Evolutionary conservation across 106 monocot species (phyloP).

Genomic region (Allium fistulosum): DNA sequence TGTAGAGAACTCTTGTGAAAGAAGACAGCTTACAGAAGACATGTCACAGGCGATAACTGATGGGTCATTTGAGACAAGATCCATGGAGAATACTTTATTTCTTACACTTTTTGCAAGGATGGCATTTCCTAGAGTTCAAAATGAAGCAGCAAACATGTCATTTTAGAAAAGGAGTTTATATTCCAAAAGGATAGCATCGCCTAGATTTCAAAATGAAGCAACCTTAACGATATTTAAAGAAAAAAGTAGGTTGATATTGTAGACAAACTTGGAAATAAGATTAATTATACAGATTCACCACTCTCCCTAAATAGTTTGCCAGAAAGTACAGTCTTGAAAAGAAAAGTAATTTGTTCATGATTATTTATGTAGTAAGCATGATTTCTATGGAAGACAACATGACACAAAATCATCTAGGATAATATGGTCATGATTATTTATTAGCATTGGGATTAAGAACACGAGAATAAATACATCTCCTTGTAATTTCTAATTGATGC

Average conservation of each 20-base stretch:
- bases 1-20: not conserved
- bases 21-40: constrained; percentile 25
- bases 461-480: too few relatives aligned
- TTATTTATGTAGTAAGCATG: too few relatives aligned
- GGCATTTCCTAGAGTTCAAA: constrained; percentile 59
- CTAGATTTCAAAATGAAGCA: constrained; percentile 21
- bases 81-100: constrained; percentile 93
- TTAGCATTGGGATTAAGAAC: too few relatives aligned
- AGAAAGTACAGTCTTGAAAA: not conserved
- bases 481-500: not conserved
- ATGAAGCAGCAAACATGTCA: not conserved
- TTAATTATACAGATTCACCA: not conserved
- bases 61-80: constrained; percentile 84
- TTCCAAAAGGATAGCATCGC: constrained; percentile 69
- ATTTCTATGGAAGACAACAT: too few relatives aligned
- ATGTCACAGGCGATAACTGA: constrained; percentile 98
- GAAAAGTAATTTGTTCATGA: not conserved
- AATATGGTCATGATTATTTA: too few relatives aligned
- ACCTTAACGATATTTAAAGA: too few relatives aligned
- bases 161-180: too few relatives aligned
- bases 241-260: not conserved
- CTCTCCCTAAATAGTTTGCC: not conserved
- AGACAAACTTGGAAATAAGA: not conserved
- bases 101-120: constrained; percentile 69
- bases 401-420: too few relatives aligned